phyloP scores from a whole-genome alignment of 805 yeast species.

The Starmerella vitae region DNA sequence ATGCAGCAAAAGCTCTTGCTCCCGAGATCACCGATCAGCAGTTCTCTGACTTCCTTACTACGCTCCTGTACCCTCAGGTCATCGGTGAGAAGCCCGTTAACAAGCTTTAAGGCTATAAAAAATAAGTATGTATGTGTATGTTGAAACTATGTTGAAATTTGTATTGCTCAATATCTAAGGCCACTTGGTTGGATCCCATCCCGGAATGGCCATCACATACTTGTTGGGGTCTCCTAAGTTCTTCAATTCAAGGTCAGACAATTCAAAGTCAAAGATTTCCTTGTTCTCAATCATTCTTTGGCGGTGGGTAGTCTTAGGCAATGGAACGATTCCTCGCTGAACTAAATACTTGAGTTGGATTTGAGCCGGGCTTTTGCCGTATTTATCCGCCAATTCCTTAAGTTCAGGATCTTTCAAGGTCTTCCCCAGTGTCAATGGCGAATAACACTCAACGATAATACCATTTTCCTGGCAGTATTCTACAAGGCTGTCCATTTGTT shows the following conservation, averaged over 20 bases:
- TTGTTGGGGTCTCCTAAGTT: constrained; percentile 24
- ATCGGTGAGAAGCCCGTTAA: constrained; percentile 25
- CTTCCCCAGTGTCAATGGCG: constrained; percentile 64
- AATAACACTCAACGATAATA: constrained; percentile 58
- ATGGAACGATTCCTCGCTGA: constrained; percentile 44
- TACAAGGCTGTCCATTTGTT: constrained; percentile 50
- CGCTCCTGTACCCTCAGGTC: constrained; percentile 44
- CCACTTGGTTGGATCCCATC: constrained; percentile 30
- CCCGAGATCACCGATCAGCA: constrained; percentile 54
- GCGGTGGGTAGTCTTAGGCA: constrained; percentile 54
- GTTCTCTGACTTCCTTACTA: constrained; percentile 54
- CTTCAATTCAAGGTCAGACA: constrained; percentile 24
- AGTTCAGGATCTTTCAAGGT: constrained; percentile 31
- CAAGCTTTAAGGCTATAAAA: constrained; percentile 17
- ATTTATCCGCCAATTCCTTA: constrained; percentile 29
- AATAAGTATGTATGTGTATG: not conserved
- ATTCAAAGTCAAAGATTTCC: constrained; percentile 38
- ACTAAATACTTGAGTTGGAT: constrained; percentile 37
- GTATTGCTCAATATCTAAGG: not conserved
- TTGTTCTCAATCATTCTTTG: constrained; percentile 45
- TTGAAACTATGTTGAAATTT: not conserved
- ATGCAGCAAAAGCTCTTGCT: constrained; percentile 44
- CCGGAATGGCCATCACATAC: constrained; percentile 24
- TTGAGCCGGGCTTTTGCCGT: constrained; percentile 34
- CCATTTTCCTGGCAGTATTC: constrained; percentile 43